phyloP scores from a whole-genome alignment of 371 early-diverging fungal genomes.

The Mucor indicus region DNA sequence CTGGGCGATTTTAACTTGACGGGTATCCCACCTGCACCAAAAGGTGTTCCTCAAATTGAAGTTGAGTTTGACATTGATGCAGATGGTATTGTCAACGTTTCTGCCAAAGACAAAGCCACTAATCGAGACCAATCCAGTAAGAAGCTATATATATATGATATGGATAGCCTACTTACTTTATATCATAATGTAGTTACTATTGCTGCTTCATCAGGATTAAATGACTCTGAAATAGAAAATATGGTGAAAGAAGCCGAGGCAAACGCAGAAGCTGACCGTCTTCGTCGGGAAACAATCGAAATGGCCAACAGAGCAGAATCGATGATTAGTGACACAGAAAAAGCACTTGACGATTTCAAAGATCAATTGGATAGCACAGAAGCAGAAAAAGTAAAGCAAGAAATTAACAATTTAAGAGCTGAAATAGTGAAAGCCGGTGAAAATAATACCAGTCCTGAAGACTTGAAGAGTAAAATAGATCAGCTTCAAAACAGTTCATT shows the following conservation, averaged over 20 bases:
- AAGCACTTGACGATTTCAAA: constrained; percentile 92
- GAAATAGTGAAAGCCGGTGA: constrained; percentile 67
- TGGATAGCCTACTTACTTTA: background rate
- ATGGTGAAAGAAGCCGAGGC: constrained; percentile 94
- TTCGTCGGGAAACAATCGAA: constrained; percentile 91
- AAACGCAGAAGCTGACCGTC: constrained; percentile 89
- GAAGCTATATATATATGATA: too few species aligned
- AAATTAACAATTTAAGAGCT: constrained; percentile 76
- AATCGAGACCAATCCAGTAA: constrained; percentile 76
- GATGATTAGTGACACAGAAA: constrained; percentile 88
- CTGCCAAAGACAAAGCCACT: constrained; percentile 97
- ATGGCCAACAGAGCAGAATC: constrained; percentile 92
- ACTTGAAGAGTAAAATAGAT: constrained; percentile 73
- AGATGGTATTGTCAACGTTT: constrained; percentile 98
- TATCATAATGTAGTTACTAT: constrained; percentile 83
- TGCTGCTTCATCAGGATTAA: constrained; percentile 95
- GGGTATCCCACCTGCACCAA: constrained; percentile 85
- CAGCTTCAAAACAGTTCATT: constrained; percentile 85
- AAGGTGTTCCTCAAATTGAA: constrained; percentile 92
- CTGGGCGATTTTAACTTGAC: constrained; percentile 96
- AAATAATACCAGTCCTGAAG: constrained; percentile 57
- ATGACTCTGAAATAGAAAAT: constrained; percentile 93
- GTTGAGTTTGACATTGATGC: constrained; percentile 99
- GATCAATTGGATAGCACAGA: constrained; percentile 86
- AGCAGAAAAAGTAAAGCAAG: constrained; percentile 75